Base-by-base conservation (phyloP, 23 red algal genomes). In the Gracilaria domingensis region DNA sequence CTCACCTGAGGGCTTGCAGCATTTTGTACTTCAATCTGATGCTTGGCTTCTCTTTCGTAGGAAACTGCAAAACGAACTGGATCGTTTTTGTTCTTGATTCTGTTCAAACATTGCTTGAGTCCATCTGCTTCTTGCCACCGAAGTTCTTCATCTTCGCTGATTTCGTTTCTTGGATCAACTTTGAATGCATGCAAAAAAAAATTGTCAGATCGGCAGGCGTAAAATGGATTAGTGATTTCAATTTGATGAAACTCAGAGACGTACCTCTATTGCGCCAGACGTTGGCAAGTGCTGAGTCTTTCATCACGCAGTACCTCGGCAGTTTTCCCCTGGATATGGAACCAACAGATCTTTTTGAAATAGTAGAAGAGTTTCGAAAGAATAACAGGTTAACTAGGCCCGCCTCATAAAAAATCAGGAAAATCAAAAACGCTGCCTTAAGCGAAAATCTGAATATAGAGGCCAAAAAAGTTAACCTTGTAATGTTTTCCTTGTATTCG, bases 391-490 rank as follows among this genome's bases (percentile, higher is more conserved):
- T 67, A 16, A 67, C 62, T 8, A 67, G 26, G 14, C 62, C 62
- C 32, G 62, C 62, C 33, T 67, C 62, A 25, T 67, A 67, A 25
- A 67, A 67, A 11, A 67, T 30, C 5, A 67, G 28, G 62, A 67
- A 67, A 2, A 67, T 13, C 33, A 67, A 25, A 13, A 35, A 33
- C 16, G 28, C 8, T 1, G 1, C 11, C 26, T 33, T 67, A 12
- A 67, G 26, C 16, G 62, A 67, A 67, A 67, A 67, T 12, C 62
- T 4, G 12, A 67, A 67, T 21, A 67, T 13, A 13, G 62, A 29
- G 5, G 28, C 62, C 26, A 67, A 28, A 30, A 8, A 30, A 13
- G 62, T 67, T 9, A 67, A 67, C 24, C 33, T 33, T 12, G 8
- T 29, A 4, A 33, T 67, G 2, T 14, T 64, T 1, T 4, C 26